Evolutionary conservation across 306 rosid species (phyloP).

Genomic region (Albizia julibrissin): DNA sequence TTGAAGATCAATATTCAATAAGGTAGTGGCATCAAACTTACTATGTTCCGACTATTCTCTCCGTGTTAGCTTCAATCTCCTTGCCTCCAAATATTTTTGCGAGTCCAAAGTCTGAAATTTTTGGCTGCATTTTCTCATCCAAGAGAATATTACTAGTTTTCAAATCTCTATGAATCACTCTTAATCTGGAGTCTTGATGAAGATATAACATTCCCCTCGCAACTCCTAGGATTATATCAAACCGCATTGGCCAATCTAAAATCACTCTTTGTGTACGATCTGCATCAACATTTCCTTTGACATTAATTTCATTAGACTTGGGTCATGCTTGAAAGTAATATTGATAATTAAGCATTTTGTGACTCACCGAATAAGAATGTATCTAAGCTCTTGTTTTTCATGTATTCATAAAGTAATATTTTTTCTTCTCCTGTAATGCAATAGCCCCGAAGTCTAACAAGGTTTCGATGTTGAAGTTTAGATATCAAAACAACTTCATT

Average conservation of each 20-base stretch:
- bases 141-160: constrained; percentile 44
- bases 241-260: constrained; percentile 45
- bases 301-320: not conserved
- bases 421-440: constrained; percentile 43
- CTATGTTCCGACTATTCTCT: constrained; percentile 39
- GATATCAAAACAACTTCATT: constrained; percentile 49
- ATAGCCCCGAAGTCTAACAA: constrained; percentile 47
- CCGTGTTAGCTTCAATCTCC: constrained; percentile 37
- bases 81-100: constrained; percentile 42
- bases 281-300: not conserved
- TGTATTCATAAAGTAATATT: constrained; percentile 42
- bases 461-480: constrained; percentile 52
- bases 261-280: constrained; percentile 30
- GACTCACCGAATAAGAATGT: constrained; percentile 41
- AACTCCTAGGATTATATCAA: constrained; percentile 47
- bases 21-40: constrained; percentile 20
- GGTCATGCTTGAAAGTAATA: not conserved
- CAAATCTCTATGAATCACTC: constrained; percentile 41
- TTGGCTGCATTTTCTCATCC: constrained; percentile 42
- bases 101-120: constrained; percentile 44
- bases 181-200: constrained; percentile 42
- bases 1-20: not conserved
- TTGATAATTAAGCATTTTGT: not conserved
- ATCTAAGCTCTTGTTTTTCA: constrained; percentile 50
- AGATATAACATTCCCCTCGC: constrained; percentile 39